Conservation (phyloP, 768 basidiomycete genomes). For the Agrocybe praecox region DNA sequence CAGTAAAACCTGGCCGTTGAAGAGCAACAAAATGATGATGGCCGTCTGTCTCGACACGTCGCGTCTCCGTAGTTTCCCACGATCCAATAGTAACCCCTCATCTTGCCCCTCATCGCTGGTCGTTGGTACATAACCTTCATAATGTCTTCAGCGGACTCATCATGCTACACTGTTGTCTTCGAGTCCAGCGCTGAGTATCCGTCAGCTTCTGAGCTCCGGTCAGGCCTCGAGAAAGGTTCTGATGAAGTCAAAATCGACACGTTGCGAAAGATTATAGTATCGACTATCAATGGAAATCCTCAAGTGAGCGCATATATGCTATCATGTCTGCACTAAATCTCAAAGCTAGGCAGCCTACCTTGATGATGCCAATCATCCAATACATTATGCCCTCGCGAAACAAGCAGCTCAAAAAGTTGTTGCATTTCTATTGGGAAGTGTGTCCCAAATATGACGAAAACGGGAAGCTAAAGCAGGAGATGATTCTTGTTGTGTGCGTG, state of each 20-base stretch:
- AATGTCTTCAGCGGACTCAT: constrained; percentile 54
- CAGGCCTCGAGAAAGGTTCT: constrained; percentile 89
- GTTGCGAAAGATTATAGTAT: constrained; percentile 90
- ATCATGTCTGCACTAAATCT: not conserved
- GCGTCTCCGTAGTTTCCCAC: constrained; percentile 27
- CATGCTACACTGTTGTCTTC: constrained; percentile 80
- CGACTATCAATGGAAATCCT: constrained; percentile 92
- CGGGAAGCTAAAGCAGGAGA: constrained; percentile 98
- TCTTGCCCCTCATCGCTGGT: constrained; percentile 18
- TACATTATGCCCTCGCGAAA: constrained; percentile 94
- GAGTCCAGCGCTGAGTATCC: constrained; percentile 77
- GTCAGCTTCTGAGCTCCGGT: constrained; percentile 79
- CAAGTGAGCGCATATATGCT: constrained; percentile 56
- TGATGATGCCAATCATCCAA: constrained; percentile 99
- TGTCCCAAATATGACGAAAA: constrained; percentile 97
- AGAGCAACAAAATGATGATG: not conserved
- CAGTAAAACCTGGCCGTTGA: not conserved
- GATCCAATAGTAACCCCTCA: constrained; percentile 9
- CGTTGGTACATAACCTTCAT: constrained; percentile 21
- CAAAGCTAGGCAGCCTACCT: constrained; percentile 58
- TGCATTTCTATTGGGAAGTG: constrained; percentile 97
- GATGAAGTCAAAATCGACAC: constrained; percentile 98
- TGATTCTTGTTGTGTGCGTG: constrained; percentile 97
- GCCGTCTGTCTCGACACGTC: constrained; percentile 16
- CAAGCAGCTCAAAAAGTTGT: constrained; percentile 95